phyloP scores from a whole-genome alignment of 2,329 filamentous ascomycete genomes.

The Microdochium bolleyi region DNA sequence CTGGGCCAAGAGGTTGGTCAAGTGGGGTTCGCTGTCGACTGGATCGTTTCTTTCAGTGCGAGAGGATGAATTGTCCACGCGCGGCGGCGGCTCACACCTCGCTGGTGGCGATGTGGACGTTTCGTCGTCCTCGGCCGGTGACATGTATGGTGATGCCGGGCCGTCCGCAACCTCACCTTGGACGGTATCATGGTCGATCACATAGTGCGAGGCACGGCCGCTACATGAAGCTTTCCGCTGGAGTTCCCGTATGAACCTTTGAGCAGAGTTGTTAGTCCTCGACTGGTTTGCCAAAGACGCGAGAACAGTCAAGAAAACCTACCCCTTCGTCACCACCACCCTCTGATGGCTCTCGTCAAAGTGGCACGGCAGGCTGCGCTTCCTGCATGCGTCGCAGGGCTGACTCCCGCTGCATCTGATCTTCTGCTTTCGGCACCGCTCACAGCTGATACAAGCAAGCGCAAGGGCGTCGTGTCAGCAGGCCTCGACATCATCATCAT shows the following conservation, averaged over 20 bases:
- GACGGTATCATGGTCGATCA: too few species aligned
- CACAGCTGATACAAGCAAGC: constrained; percentile 20
- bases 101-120: too few species aligned
- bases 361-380: constrained; percentile 29
- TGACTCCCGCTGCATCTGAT: constrained; percentile 33
- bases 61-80: constrained; percentile 19
- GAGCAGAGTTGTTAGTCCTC: too few species aligned
- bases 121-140: too few species aligned
- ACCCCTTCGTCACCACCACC: constrained; percentile 38
- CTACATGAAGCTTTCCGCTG: too few species aligned
- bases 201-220: too few species aligned
- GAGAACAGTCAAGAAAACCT: constrained; percentile 2
- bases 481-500: not conserved
- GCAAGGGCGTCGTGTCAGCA: not conserved
- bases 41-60: constrained; percentile 12
- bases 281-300: too few species aligned
- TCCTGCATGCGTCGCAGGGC: constrained; percentile 34
- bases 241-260: too few species aligned
- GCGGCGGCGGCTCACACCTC: too few species aligned
- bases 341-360: constrained; percentile 40
- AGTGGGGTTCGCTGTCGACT: constrained; percentile 19
- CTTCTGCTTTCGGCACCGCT: constrained; percentile 34
- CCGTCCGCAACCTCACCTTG: too few species aligned
- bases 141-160: too few species aligned
- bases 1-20: constrained; percentile 33